These are phyloP conservation scores for Zymoseptoria tritici DNA, from an alignment of 2,329 filamentous ascomycete genomes.

Conservation along the genomic window DNA sequence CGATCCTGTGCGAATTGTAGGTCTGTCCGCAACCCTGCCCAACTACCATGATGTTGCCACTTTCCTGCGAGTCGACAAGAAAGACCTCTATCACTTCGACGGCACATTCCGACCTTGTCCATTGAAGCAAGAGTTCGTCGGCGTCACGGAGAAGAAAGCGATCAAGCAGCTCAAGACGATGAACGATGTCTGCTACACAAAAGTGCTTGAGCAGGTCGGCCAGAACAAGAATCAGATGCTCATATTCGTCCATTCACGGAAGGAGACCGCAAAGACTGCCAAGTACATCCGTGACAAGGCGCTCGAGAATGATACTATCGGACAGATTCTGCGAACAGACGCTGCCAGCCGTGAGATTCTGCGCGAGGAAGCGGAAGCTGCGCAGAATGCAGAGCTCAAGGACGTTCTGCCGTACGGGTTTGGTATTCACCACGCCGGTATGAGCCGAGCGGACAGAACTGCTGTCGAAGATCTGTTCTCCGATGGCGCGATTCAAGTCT, in stretches of 20 bases:
- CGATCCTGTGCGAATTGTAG: constrained; percentile 83
- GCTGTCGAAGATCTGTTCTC: constrained; percentile 93
- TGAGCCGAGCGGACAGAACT: constrained; percentile 89
- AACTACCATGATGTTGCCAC: constrained; percentile 95
- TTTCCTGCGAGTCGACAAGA: constrained; percentile 84
- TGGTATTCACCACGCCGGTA: constrained; percentile 96
- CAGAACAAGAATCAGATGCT: constrained; percentile 94
- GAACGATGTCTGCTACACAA: constrained; percentile 98
- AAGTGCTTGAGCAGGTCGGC: constrained; percentile 93
- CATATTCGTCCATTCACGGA: constrained; percentile 96
- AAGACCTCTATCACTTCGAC: constrained; percentile 93
- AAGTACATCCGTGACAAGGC: constrained; percentile 95
- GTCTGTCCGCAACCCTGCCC: constrained; percentile 87
- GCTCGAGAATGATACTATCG: constrained; percentile 92
- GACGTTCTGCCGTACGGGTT: constrained; percentile 94
- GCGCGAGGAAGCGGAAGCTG: constrained; percentile 72
- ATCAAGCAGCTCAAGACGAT: constrained; percentile 99
- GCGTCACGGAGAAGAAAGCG: constrained; percentile 93
- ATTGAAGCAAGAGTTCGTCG: constrained; percentile 92
- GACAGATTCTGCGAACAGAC: constrained; percentile 87
- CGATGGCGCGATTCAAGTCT: constrained; percentile 83
- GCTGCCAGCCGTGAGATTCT: constrained; percentile 85
- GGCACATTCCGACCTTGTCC: constrained; percentile 90
- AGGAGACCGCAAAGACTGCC: constrained; percentile 96
- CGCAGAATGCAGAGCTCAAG: constrained; percentile 81